Evolutionary conservation across 305 asterid species (phyloP), one percentile per base, ranked within the genome.

Genomic region (Plantago coronopus): DNA sequence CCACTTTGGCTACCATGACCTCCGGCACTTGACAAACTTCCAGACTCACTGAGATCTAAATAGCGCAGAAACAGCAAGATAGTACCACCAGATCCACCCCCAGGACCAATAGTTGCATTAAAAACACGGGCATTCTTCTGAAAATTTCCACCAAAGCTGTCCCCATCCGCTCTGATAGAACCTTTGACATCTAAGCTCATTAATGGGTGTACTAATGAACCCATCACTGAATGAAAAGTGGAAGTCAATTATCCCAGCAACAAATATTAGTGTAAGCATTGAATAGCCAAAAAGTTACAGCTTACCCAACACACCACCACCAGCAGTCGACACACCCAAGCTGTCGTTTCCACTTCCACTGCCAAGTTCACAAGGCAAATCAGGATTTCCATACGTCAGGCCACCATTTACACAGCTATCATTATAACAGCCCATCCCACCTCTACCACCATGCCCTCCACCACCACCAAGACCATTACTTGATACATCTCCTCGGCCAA

Each of bases 51-150:
- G 59, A 94, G 83, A 68, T 74, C 63, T 67, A 94, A 74, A 78
- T 66, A 57, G 42, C 68, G 87, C 81, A 90, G 66, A 76, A 86
- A 94, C 68, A 90, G 63, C 82, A 90, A 79, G 71, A 94, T 83
- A 54, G 94, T 86, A 74, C 99, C 99, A 63, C 99, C 99, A 66
- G 99, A 94, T 67, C 99, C 99, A 74, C 99, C 99, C 47, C 99
- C 99, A 51, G 87, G 91, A 65, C 91, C 85, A 60, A 74, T 17
- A 65, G 37, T 60, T 21, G 40, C 55, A 68, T 74, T 65, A 42
- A 61, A 56, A 65, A 31, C 46, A 62, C 56, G 64, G 62, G 66
- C 43, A 57, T 58, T 77, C 69, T 50, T 71, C 57, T 66, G 60
- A 46, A 76, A 49, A 68, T 54, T 72, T 49, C 79, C 78, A 48